Evolutionary conservation across 257 asterid genomes (phyloP).

Genomic region (Hygrophila difformis): DNA sequence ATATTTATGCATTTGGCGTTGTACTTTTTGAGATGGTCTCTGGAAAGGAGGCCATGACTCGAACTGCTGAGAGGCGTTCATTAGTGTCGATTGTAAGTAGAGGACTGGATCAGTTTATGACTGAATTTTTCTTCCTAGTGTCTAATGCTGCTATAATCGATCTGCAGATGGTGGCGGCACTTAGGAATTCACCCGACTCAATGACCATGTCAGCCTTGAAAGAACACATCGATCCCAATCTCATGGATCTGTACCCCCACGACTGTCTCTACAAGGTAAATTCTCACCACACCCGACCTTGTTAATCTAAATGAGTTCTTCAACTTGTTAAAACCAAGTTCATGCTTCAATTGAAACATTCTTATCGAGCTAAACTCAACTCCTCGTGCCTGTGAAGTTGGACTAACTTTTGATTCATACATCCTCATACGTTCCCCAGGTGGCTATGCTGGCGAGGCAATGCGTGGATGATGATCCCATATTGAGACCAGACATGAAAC

Average conservation of each 20-base stretch:
- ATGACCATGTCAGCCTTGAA: slow-evolving; percentile 25
- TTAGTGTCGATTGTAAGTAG: slow-evolving; percentile 77
- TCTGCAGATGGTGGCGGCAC: slow-evolving; percentile 81
- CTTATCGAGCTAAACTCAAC: too few relatives aligned
- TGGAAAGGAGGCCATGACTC: slow-evolving; percentile 84
- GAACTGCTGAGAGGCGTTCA: slow-evolving; percentile 75
- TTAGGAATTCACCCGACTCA: slow-evolving; percentile 71
- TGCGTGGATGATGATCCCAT: slow-evolving; percentile 90
- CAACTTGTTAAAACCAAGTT: too few relatives aligned
- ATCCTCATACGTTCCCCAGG: slow-evolving; percentile 21
- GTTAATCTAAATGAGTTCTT: too few relatives aligned
- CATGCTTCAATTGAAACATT: too few relatives aligned
- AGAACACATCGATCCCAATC: slow-evolving; percentile 67
- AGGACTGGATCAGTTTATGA: neutral
- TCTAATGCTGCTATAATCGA: slow-evolving; percentile 16
- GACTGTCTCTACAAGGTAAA: slow-evolving; percentile 93
- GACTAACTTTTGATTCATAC: too few relatives aligned
- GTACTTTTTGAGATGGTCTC: slow-evolving; percentile 84
- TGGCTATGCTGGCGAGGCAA: slow-evolving; percentile 84
- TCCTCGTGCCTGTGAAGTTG: too few relatives aligned
- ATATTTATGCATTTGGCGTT: slow-evolving; percentile 92
- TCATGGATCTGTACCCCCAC: slow-evolving; percentile 80
- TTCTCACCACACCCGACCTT: neutral
- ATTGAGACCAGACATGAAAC: slow-evolving; percentile 94
- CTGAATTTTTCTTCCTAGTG: neutral